Conservation (phyloP, 176 grass and related monocot species). For the Triticum aestivum region IWGSC_CS_RefSeq_v2.1 NC_057810.1:569416079-569416578, state of each 20-base stretch:
- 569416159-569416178: constrained; percentile 96
- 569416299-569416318: constrained; percentile 91
- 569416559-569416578: constrained; percentile 98
- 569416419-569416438: not conserved
- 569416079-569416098: constrained; percentile 89
- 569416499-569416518: constrained; percentile 85
- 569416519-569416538: constrained; percentile 98
- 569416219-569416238: constrained; percentile 95
- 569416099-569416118: constrained; percentile 87
- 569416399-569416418: not conserved
- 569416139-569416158: constrained; percentile 97
- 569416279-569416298: constrained; percentile 87
- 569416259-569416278: constrained; percentile 97
- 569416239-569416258: constrained; percentile 90
- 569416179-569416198: constrained; percentile 80
- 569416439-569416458: not conserved
- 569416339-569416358: constrained; percentile 22
- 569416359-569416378: constrained; percentile 6
- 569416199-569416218: constrained; percentile 92
- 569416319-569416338: constrained; percentile 75
- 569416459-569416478: constrained; percentile 43
- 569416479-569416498: constrained; percentile 83
- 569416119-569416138: constrained; percentile 87
- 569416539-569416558: constrained; percentile 79
- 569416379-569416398: not conserved